Base-by-base conservation (phyloP, 176 grass and related monocot species). In the Oryza meridionalis region DNA sequence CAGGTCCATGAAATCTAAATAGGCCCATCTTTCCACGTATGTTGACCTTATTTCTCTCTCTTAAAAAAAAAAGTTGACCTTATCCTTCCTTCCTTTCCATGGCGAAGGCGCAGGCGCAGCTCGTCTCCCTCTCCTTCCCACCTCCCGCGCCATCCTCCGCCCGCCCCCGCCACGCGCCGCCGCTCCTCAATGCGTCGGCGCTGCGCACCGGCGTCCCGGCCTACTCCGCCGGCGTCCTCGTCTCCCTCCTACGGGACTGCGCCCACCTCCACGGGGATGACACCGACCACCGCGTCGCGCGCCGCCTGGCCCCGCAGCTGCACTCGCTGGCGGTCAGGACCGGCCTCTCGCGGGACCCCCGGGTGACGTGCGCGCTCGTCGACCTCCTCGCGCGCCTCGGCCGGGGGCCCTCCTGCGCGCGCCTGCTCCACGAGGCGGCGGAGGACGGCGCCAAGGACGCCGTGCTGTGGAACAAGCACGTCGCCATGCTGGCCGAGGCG, bases 381-480 rank as follows among this genome's bases (percentile, higher is more conserved):
- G 91, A 97, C 63, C 79, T 97, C 53, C 91, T 94, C 47, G 87
- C 83, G 38, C 81, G 63, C 62, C 87, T 88, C 51, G 86, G 89
- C 14, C 75, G 87, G 11, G 33, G 32, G 19, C 55, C 79, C 11
- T 94, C 84, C 1, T 42, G 85, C 27, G 26, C 82, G 15, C 76
- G 83, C n/a, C 40, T 97, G 44, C 92, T 94, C 16, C 49, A 75
- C 67, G 92, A 90, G 32, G 71, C 70, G 2, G 66, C 61, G 0
- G 72, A 45, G 14, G 47, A 16, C 53, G 53, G 46, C 13, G 44
- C 13, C 0, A 68, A 82, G 68, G 92, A 97, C 72, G 32, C 76
- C 7, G 89, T 94, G 49, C 84, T 97, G 63, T 97, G 91, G 94
- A 97, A 97, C 81, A 93, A 91, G 69, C 88, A 90, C 42, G 88